Conservation (phyloP, 2,329 filamentous ascomycete species). For the Elsinoe australis region DNA sequence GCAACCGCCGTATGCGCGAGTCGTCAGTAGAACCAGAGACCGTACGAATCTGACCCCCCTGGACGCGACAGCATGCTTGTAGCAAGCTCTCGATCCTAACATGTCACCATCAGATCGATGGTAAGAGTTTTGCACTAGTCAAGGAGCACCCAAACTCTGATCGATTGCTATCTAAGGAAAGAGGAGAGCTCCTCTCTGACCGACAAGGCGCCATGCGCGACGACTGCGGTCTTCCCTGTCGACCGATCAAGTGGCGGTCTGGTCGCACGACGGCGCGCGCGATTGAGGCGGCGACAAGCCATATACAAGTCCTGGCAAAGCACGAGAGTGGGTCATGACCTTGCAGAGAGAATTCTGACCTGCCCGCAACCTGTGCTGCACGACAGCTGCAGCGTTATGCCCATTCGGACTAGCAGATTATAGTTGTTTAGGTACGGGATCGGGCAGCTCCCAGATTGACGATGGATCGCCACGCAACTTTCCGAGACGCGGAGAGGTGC, state of each 20-base stretch:
- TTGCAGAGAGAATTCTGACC: no score
- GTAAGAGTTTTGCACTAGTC: constrained; percentile 10
- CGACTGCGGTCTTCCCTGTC: no score
- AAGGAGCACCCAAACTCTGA: constrained; percentile 6
- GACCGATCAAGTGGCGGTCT: constrained; percentile 14
- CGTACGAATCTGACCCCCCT: constrained; percentile 12
- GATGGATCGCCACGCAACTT: constrained; percentile 10
- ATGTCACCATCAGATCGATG: constrained; percentile 5
- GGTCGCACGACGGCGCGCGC: constrained; percentile 3
- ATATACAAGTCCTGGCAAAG: constrained; percentile 2
- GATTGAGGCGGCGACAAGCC: constrained; percentile 4
- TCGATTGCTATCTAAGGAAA: no score
- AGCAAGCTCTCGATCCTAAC: background rate
- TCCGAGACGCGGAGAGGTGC: constrained; percentile 11
- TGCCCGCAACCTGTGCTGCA: background rate
- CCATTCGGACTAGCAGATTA: background rate
- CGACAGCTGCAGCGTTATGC: background rate
- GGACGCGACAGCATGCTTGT: constrained; percentile 10
- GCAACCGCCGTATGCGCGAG: constrained; percentile 13
- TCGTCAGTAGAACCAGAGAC: constrained; percentile 13
- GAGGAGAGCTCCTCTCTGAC: no score
- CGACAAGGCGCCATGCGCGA: constrained; percentile 2
- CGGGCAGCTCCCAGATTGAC: constrained; percentile 11
- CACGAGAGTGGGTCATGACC: no score
- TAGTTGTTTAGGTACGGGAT: background rate